Base-by-base conservation (phyloP, 495 filamentous ascomycete species). In the Penicillium chermesinum region DNA sequence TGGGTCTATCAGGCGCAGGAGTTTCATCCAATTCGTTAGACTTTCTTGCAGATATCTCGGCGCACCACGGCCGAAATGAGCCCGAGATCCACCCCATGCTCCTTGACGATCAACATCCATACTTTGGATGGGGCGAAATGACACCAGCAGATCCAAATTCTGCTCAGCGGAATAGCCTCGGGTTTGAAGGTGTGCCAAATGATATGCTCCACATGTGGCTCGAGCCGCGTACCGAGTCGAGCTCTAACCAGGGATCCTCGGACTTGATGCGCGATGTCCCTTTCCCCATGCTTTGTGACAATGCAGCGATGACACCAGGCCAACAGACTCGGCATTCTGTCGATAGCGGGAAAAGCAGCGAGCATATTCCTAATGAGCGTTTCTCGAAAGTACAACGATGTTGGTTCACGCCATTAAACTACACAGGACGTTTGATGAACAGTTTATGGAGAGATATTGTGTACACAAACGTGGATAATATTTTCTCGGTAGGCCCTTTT, bases 381-480 rank as follows among this genome's bases (percentile, higher is more conserved):
- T 79, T 79, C 41, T 54, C 64, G 16, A 67, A 65, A 46, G 73
- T 79, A 7, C 73, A 79, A 49, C 66, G 69, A 34, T 75, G 65
- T 50, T 79, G 75, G 75, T 52, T 72, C 7, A 70, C 71, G 25
- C 66, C 71, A 13, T 53, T 65, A 2, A 72, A 70, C 33, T 59
- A 69, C 36, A 63, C 65, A 1, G 66, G 70, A 1, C 69, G 74
- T 4, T 55, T 79, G 17, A 74, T 77, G 57, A 75, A 75, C 35
- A 69, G 55, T 15, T 46, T 79, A 2, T 79, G 75, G 75, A 62
- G 63, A 13, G 72, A 73, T 46, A 55, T 74, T 40, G 68, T 65
- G n/a, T 52, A 55, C 41, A 71, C 64, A 37, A 59, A 66, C 2
- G 47, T 65, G 19, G 71, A 75, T 18, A 79, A 76, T 43, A 54